Conservation (phyloP, 2,329 filamentous ascomycete species). For the Aspergillus terreus region DNA sequence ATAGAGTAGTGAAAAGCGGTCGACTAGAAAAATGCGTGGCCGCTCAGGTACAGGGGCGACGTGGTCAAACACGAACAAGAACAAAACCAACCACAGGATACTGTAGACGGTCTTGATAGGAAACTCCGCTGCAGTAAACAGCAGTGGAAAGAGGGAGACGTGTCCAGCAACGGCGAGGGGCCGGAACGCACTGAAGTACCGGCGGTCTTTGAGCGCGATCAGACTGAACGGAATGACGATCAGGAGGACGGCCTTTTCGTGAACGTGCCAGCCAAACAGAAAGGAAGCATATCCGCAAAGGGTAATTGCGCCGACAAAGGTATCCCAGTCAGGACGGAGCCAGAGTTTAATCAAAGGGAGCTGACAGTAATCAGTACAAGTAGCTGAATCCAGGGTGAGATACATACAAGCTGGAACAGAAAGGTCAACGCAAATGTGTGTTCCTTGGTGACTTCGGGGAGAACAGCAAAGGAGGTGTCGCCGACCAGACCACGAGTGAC, state of each 20-base stretch:
- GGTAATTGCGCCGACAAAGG: constrained; percentile 83
- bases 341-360: constrained; percentile 80
- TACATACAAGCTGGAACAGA: constrained; percentile 66
- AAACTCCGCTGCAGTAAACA: constrained; percentile 90
- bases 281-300: constrained; percentile 96
- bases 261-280: constrained; percentile 96
- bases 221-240: constrained; percentile 94
- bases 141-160: constrained; percentile 87
- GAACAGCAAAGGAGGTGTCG: constrained; percentile 87
- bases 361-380: constrained; percentile 28
- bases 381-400: constrained; percentile 13
- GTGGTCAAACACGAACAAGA: constrained; percentile 80
- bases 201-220: constrained; percentile 81
- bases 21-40: constrained; percentile 81
- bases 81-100: constrained; percentile 82
- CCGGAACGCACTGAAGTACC: constrained; percentile 86
- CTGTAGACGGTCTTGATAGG: constrained; percentile 93
- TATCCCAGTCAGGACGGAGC: constrained; percentile 75
- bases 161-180: constrained; percentile 90
- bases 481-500: constrained; percentile 91
- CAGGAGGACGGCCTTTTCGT: constrained; percentile 93
- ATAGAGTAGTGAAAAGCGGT: constrained; percentile 86
- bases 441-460: constrained; percentile 78
- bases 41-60: constrained; percentile 78
- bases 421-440: constrained; percentile 80